Evolutionary conservation across 192 early-diverging fungal species (phyloP).

Genomic region (Linnemannia exigua): DNA sequence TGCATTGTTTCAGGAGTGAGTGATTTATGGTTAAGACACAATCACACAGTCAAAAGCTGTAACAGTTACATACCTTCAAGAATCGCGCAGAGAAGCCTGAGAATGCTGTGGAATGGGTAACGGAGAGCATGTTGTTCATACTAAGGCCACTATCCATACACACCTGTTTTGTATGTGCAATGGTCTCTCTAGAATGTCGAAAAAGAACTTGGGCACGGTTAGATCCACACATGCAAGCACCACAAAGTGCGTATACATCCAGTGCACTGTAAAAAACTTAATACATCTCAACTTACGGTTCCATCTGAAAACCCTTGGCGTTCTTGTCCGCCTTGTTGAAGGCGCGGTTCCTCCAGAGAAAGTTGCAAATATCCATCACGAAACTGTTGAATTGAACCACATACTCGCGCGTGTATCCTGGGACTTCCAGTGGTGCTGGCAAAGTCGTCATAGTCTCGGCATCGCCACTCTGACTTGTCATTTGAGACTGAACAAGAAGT

Average conservation of each 20-base stretch:
- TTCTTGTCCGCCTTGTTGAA: conserved; percentile 59
- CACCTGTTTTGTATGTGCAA: conserved; percentile 17
- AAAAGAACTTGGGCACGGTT: not conserved
- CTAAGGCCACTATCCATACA: conserved; percentile 29
- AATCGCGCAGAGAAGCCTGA: conserved; percentile 58
- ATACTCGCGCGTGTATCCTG: conserved; percentile 51
- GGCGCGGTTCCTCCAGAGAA: conserved; percentile 61
- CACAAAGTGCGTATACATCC: not conserved
- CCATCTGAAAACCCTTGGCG: conserved; percentile 52
- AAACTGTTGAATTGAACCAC: conserved; percentile 67
- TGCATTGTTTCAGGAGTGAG: not conserved
- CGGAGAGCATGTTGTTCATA: conserved; percentile 32
- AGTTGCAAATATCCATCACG: conserved; percentile 68
- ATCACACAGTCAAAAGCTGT: too few species aligned
- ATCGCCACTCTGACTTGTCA: conserved; percentile 3
- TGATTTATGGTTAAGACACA: not conserved
- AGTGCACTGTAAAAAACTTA: not conserved
- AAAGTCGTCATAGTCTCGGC: not conserved
- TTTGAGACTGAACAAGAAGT: conserved; percentile 27
- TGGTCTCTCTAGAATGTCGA: conserved; percentile 22
- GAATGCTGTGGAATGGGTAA: conserved; percentile 59
- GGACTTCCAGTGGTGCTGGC: conserved; percentile 27
- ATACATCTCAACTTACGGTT: conserved; percentile 47
- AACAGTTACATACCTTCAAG: conserved; percentile 38
- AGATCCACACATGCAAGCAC: too few species aligned